Conservation (phyloP, 768 basidiomycete species). For the Tylopilus rubrobrunneus region DNA sequence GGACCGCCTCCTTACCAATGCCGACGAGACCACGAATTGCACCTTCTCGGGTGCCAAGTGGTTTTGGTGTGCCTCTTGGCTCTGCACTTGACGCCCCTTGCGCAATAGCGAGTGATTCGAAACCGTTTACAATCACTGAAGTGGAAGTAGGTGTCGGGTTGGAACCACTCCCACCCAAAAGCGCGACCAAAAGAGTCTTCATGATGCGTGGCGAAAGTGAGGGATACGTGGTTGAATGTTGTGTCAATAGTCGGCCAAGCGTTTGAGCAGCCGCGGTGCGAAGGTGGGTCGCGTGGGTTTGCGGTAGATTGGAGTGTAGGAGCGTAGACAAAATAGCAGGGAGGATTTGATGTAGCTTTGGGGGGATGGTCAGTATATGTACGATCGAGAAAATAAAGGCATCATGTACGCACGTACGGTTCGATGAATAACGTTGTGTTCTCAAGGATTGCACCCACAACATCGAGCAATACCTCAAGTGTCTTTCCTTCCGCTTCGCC, state of each 20-base stretch:
- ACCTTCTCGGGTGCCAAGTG: constrained; percentile 81
- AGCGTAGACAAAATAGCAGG: constrained; percentile 90
- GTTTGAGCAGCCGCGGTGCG: constrained; percentile 82
- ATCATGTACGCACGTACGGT: constrained; percentile 74
- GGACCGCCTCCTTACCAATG: constrained; percentile 80
- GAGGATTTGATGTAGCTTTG: constrained; percentile 90
- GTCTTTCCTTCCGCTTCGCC: constrained; percentile 64
- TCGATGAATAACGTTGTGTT: constrained; percentile 91
- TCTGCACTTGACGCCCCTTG: constrained; percentile 39
- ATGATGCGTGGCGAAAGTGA: constrained; percentile 85
- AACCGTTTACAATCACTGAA: constrained; percentile 22
- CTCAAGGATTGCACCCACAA: constrained; percentile 77
- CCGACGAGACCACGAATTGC: constrained; percentile 84
- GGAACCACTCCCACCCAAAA: constrained; percentile 42
- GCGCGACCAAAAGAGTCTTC: constrained; percentile 87
- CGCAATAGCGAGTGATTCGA: constrained; percentile 23
- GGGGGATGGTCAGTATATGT: neutral
- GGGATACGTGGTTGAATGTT: constrained; percentile 86
- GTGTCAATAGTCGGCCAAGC: constrained; percentile 73
- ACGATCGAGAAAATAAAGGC: neutral
- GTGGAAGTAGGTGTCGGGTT: constrained; percentile 6
- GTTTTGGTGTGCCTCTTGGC: constrained; percentile 41
- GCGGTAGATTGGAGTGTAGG: constrained; percentile 80
- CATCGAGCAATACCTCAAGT: constrained; percentile 80
- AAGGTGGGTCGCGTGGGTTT: constrained; percentile 61